Percentiles rank a stretch among this genome's conserved stretches.
These are phyloP conservation scores for Phyllachora maydis DNA, from an alignment of 2,329 filamentous ascomycete species.

Conservation along the genomic window DNA sequence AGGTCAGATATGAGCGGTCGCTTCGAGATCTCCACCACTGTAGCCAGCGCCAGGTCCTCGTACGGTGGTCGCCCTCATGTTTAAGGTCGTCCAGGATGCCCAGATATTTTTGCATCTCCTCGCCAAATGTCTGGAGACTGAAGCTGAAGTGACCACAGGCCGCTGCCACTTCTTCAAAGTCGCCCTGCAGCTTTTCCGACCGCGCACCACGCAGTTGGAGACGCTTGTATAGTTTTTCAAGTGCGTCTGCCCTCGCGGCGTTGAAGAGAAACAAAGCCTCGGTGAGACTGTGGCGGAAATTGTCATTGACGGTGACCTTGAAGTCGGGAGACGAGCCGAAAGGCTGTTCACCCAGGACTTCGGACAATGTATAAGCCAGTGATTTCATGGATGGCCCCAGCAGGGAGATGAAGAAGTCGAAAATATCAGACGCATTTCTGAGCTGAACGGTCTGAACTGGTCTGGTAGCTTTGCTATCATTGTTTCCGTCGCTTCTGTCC, in stretches of 20 bases:
- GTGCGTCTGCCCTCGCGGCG: slow-evolving; percentile 50
- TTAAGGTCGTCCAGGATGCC: slow-evolving; percentile 74
- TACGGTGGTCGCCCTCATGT: slow-evolving; percentile 39
- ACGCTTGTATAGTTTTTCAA: slow-evolving; percentile 61
- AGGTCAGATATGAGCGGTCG: slow-evolving; percentile 3
- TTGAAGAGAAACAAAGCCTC: slow-evolving; percentile 70
- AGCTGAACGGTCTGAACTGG: too few relatives aligned
- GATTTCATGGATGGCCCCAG: slow-evolving; percentile 93
- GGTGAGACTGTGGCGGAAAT: slow-evolving; percentile 59
- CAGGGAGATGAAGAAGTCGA: slow-evolving; percentile 72
- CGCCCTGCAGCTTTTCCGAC: slow-evolving; percentile 62
- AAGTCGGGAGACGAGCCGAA: slow-evolving; percentile 51
- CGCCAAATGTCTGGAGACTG: slow-evolving; percentile 73
- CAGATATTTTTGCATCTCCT: slow-evolving; percentile 70
- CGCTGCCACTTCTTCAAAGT: slow-evolving; percentile 94
- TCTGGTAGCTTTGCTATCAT: slow-evolving; percentile 19
- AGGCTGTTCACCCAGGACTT: slow-evolving; percentile 72
- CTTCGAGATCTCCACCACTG: slow-evolving; percentile 41
- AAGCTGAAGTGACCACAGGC: slow-evolving; percentile 95
- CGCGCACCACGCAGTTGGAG: slow-evolving; percentile 51
- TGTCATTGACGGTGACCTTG: slow-evolving; percentile 54
- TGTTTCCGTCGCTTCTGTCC: too few relatives aligned
- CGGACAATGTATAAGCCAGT: slow-evolving; percentile 72
- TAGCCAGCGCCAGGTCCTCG: slow-evolving; percentile 66
- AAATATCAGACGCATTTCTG: slow-evolving; percentile 80